Percentiles rank a stretch among this genome's conserved stretches.
These are phyloP conservation scores for Volvox africanus DNA, from an alignment of 139 green algal species.

Conservation along the genomic window DNA sequence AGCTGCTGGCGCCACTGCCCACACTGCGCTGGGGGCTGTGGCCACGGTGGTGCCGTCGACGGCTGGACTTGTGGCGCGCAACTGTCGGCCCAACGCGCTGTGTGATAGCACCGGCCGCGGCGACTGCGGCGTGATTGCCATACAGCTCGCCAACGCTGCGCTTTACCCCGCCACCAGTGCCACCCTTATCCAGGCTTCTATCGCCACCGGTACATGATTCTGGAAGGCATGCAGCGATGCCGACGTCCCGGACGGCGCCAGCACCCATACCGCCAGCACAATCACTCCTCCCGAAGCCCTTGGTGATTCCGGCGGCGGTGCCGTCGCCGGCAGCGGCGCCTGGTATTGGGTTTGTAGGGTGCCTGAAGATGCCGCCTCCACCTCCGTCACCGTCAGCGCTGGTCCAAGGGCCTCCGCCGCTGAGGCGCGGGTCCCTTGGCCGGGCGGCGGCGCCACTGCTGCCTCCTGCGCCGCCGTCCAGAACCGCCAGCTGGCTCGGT, in stretches of 20 bases:
- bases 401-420: neutral
- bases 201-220: neutral
- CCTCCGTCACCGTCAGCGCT: constrained; percentile 17
- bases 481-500: neutral
- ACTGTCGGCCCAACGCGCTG: neutral
- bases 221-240: neutral
- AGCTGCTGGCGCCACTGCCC: constrained; percentile 60
- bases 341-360: neutral
- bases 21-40: constrained; percentile 53
- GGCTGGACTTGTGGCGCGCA: constrained; percentile 35
- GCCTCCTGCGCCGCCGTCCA: neutral
- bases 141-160: constrained; percentile 28
- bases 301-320: neutral
- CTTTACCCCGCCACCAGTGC: neutral
- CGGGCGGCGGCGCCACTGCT: neutral
- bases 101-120: too few relatives aligned
- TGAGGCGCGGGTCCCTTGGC: constrained; percentile 13
- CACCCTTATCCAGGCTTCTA: neutral
- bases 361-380: constrained; percentile 7
- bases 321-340: neutral
- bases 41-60: constrained; percentile 49
- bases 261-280: neutral
- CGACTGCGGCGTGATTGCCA: neutral
- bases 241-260: neutral
- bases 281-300: too few relatives aligned